These are phyloP conservation scores for Adansonia madagascariensis DNA, from an alignment of 441 rosid genomes.

Conservation along the genomic window DNA sequence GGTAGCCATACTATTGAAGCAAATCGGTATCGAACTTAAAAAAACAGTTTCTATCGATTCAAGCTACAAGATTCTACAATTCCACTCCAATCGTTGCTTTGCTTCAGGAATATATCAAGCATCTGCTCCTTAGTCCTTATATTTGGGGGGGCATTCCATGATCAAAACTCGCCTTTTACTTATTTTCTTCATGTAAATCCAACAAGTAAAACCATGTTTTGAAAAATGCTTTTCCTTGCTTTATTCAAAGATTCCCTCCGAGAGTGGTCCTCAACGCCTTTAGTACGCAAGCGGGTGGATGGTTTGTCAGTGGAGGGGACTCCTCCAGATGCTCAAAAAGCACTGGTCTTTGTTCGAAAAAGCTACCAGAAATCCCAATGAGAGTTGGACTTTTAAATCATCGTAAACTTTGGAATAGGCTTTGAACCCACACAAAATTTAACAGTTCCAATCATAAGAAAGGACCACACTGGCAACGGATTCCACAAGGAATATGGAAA, in stretches of 20 bases:
- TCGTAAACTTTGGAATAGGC: too few species aligned
- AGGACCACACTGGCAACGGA: too few species aligned
- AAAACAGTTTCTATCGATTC: too few species aligned
- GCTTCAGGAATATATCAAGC: background rate
- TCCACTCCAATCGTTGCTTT: too few species aligned
- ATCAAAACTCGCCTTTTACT: conserved; percentile 6
- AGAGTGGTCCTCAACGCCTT: conserved; percentile 35
- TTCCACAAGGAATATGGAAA: too few species aligned
- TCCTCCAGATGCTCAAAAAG: conserved; percentile 25
- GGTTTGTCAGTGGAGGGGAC: conserved; percentile 14
- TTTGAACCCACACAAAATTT: too few species aligned
- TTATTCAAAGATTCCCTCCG: conserved; percentile 31
- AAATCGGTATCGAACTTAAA: background rate
- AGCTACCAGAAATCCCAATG: too few species aligned
- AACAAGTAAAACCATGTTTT: background rate
- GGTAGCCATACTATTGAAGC: background rate
- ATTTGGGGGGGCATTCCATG: conserved; percentile 35
- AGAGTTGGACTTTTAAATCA: too few species aligned
- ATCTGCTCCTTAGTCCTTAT: conserved; percentile 33
- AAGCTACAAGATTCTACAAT: too few species aligned
- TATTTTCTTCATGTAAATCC: conserved; percentile 16
- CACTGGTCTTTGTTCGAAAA: background rate
- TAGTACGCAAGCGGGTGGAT: conserved; percentile 21
- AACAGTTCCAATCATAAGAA: too few species aligned
- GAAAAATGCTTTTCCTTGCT: background rate